Percentiles rank a stretch among this genome's conserved stretches.
Evolutionary conservation across 148 eudicot species (phyloP).

Genomic region (Fagopyrum homotropicum): DNA sequence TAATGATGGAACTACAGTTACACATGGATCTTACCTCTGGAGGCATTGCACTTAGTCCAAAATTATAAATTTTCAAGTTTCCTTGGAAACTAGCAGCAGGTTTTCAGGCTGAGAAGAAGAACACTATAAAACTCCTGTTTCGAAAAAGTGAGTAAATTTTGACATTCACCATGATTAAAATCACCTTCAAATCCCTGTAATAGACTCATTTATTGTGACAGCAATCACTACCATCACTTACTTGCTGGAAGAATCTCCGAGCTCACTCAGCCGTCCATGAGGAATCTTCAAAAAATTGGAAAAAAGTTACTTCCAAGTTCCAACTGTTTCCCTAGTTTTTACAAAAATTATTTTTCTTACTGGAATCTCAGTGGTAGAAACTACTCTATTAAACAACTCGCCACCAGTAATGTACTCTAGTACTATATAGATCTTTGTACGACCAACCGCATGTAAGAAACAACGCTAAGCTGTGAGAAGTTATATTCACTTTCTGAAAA

Average conservation of each 20-base stretch:
- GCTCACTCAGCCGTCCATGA: constrained; percentile 91
- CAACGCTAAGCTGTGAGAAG: too few relatives aligned
- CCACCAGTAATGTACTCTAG: constrained; percentile 96
- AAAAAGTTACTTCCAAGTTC: background rate
- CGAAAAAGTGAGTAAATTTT: background rate
- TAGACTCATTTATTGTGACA: constrained; percentile 95
- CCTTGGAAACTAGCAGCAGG: constrained; percentile 87
- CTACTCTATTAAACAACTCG: constrained; percentile 96
- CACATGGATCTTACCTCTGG: constrained; percentile 52
- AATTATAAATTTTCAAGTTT: constrained; percentile 90
- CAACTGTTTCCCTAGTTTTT: background rate
- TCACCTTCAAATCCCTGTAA: constrained; percentile 92
- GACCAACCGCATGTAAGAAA: constrained; percentile 68
- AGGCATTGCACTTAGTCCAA: constrained; percentile 93
- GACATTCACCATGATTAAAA: constrained; percentile 10
- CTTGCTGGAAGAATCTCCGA: constrained; percentile 75
- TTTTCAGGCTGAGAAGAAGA: constrained; percentile 75
- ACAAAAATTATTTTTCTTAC: background rate
- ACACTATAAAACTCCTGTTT: constrained; percentile 10
- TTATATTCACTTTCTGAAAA: too few relatives aligned
- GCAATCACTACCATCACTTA: constrained; percentile 81
- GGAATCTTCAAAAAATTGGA: constrained; percentile 43
- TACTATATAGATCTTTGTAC: constrained; percentile 90
- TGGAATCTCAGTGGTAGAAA: constrained; percentile 2
- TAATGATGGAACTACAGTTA: background rate